These are phyloP conservation scores for Daldinia grandis DNA, from an alignment of 495 filamentous ascomycete genomes.

Conservation along the genomic window DNA sequence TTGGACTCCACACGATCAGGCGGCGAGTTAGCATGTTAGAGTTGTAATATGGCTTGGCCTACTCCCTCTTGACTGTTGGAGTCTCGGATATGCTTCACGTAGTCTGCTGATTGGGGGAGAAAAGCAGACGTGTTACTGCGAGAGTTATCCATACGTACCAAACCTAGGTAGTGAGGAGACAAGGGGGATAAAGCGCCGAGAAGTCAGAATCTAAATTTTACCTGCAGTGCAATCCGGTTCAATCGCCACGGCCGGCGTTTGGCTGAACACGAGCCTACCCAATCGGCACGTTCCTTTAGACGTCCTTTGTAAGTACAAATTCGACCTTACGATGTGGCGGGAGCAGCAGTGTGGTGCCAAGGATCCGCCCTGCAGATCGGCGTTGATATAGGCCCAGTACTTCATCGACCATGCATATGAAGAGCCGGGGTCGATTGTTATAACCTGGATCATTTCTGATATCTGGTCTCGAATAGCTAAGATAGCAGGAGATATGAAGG, in stretches of 20 bases:
- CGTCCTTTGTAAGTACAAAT: slow-evolving; percentile 18
- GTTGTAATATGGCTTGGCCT: slow-evolving; percentile 41
- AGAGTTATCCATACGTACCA: slow-evolving; percentile 21
- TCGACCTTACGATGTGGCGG: slow-evolving; percentile 18
- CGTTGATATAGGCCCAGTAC: slow-evolving; percentile 7
- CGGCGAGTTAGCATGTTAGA: slow-evolving; percentile 12
- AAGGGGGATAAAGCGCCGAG: slow-evolving; percentile 24
- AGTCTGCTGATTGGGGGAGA: slow-evolving; percentile 19
- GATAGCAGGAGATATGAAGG: background rate
- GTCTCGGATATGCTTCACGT: slow-evolving; percentile 36
- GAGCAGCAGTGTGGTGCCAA: slow-evolving; percentile 9
- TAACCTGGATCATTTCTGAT: slow-evolving; percentile 4
- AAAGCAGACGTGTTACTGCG: slow-evolving; percentile 11
- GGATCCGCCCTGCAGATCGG: slow-evolving; percentile 31
- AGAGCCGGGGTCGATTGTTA: background rate
- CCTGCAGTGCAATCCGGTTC: slow-evolving; percentile 23
- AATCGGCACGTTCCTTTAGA: slow-evolving; percentile 42
- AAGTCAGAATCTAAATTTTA: slow-evolving; percentile 29
- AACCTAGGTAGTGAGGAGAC: slow-evolving; percentile 9
- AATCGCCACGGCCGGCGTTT: slow-evolving; percentile 11
- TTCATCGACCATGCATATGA: slow-evolving; percentile 12
- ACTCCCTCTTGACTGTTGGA: slow-evolving; percentile 40
- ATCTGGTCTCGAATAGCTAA: slow-evolving; percentile 6
- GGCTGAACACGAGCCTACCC: slow-evolving; percentile 10
- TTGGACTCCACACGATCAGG: slow-evolving; percentile 5